Conservation (phyloP, 192 early-diverging fungal species). For the Backusella westeae region DNA sequence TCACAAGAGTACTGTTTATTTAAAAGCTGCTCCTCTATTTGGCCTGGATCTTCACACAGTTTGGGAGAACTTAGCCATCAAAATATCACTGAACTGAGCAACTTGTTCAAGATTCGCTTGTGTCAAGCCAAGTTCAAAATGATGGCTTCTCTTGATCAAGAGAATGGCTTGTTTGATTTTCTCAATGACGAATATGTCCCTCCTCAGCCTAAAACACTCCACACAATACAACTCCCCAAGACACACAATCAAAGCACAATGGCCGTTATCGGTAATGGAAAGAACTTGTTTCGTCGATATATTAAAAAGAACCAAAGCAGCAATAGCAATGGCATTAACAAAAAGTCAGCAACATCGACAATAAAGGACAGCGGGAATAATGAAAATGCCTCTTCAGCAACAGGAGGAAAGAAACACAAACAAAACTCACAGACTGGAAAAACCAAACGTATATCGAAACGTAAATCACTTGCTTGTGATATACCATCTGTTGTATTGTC, state of each 20-base stretch:
- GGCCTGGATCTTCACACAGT: neutral
- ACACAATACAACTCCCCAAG: neutral
- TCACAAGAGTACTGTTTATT: conserved; percentile 8
- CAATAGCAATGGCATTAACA: neutral
- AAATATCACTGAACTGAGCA: neutral
- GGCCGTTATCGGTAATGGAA: conserved; percentile 10
- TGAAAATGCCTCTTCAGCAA: neutral
- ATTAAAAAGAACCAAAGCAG: neutral
- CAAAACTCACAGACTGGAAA: neutral
- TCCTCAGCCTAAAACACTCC: neutral
- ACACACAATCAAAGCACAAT: neutral
- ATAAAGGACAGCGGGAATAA: neutral
- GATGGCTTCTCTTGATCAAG: conserved; percentile 6
- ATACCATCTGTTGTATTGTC: neutral
- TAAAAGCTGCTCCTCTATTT: conserved; percentile 1
- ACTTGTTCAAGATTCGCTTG: conserved; percentile 9
- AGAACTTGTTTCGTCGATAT: conserved; percentile 7
- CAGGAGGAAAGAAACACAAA: neutral
- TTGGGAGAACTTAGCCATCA: conserved; percentile 14
- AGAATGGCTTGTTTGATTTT: neutral
- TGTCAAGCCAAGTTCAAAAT: conserved; percentile 18
- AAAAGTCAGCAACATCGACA: neutral
- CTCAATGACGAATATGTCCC: neutral
- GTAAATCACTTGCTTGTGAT: neutral
- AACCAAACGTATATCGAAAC: neutral